A percentile compares a stretch with the other conserved stretches of the same genome.
Conservation (phyloP, 2,329 filamentous ascomycete genomes). For the Colletotrichum euphorbiae region DNA sequence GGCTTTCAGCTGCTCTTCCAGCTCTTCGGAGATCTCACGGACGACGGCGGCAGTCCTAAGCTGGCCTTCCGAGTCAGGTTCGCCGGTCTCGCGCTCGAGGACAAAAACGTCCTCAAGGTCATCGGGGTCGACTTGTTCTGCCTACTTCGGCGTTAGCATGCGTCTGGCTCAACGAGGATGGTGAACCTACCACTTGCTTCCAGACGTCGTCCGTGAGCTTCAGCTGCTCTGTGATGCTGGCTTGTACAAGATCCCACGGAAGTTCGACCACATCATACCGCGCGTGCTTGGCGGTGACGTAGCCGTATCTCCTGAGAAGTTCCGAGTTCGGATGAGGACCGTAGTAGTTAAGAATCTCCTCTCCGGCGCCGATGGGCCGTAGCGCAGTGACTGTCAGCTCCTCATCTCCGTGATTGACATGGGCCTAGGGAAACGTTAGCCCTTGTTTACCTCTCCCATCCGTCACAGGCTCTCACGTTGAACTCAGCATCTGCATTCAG, state of each 20-base stretch:
- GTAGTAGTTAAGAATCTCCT: conserved; percentile 91
- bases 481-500: conserved; percentile 91
- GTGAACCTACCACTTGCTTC: conserved; percentile 56
- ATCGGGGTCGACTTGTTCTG: conserved; percentile 68
- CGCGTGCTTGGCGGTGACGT: conserved; percentile 82
- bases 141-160: conserved; percentile 41
- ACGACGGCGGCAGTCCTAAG: conserved; percentile 53
- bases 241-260: conserved; percentile 68
- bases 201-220: conserved; percentile 52
- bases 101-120: conserved; percentile 82
- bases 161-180: conserved; percentile 32
- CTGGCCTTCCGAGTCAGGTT: conserved; percentile 62
- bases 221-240: conserved; percentile 55
- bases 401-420: conserved; percentile 65
- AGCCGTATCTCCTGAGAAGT: conserved; percentile 85
- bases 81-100: conserved; percentile 66
- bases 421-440: conserved; percentile 52
- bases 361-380: conserved; percentile 73
- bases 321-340: conserved; percentile 86
- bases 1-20: conserved; percentile 63
- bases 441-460: no score
- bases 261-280: conserved; percentile 88
- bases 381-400: conserved; percentile 78
- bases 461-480: conserved; percentile 66
- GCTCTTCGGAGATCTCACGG: conserved; percentile 59